Base-by-base conservation (phyloP, 176 grass and related monocot genomes). In the Carex kokanica region DNA sequence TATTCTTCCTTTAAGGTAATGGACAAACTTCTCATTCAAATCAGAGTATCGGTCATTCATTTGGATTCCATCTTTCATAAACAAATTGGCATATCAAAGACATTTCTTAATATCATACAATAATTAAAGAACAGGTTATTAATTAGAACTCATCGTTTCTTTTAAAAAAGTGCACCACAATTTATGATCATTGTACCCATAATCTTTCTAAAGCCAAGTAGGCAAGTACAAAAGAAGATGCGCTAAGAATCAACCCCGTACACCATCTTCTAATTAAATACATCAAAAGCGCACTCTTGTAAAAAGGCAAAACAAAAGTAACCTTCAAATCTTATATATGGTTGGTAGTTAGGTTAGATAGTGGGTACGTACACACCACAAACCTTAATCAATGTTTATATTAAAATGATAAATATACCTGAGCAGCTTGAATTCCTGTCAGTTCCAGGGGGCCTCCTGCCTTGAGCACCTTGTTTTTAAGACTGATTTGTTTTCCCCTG, bases 341-440 rank as follows among this genome's bases (percentile, higher is more conserved):
- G 24, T 25, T 25, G 73, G 49, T 55, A 77, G 72, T 53, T 75
- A 40, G 29, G 29, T 68, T 41, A 71, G 36, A 6, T 69, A 69
- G 53, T 24, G 10, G 38, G 11, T 73, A 49, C 13, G 11, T 73
- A 49, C 13, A 31, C 2, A 78, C 2, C 0, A 24, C 10, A 25
- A 0, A 74, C 4, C 13, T 16, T 8, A 8, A 54, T 18, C 12
- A 55, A 17, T 78, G 15, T 18, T 78, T 78, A 56, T 11, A 43
- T 67, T 20, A 0, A 6, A 36, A 34, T 45, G 41, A 40, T 69
- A 15, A 31, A 58, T 54, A 0, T 25, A 71, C 87, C 87, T 89
- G 87, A 5, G 67, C 61, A 57, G 87, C 17, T n/a, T 81, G 16
- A 55, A 89, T 74, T 60, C 94, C 94, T 2, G 23, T 40, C 8